A percentile compares a stretch with the other conserved stretches of the same genome.
Evolutionary conservation across 1,284 basidiomycete species (phyloP).

Genomic region (Cryptococcus depauperatus): DNA sequence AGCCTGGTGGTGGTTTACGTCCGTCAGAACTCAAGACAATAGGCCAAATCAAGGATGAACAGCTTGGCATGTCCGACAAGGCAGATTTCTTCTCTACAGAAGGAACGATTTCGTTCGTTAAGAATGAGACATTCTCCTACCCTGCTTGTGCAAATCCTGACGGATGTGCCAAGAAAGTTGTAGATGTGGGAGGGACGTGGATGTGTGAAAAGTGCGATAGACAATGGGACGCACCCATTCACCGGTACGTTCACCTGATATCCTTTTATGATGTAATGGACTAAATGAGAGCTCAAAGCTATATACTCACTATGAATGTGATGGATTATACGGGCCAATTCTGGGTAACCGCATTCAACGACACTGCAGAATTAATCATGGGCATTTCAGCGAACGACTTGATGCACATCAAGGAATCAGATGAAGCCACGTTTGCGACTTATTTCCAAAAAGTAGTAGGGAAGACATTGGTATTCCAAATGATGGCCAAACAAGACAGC

Average conservation of each 20-base stretch:
- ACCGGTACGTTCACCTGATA: constrained; percentile 56
- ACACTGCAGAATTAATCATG: constrained; percentile 70
- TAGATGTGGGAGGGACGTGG: constrained; percentile 64
- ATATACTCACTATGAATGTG: constrained; percentile 80
- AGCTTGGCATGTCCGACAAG: constrained; percentile 70
- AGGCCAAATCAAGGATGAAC: constrained; percentile 70
- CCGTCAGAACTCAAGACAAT: constrained; percentile 66
- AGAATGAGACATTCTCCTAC: constrained; percentile 76
- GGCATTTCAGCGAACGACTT: constrained; percentile 75
- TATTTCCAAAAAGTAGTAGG: constrained; percentile 62
- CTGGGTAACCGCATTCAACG: constrained; percentile 96
- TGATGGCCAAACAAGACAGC: constrained; percentile 78
- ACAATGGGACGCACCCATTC: constrained; percentile 63
- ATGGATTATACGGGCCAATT: constrained; percentile 80
- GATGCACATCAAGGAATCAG: constrained; percentile 58
- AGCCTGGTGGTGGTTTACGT: constrained; percentile 42
- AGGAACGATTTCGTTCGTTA: constrained; percentile 85
- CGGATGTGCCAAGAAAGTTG: constrained; percentile 87
- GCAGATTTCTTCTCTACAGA: constrained; percentile 72
- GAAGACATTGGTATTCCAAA: constrained; percentile 71
- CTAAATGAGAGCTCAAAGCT: constrained; percentile 50
- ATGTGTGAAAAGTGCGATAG: constrained; percentile 90
- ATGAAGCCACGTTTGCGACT: constrained; percentile 57
- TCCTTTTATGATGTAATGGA: background rate
- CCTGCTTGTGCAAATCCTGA: constrained; percentile 72